Evolutionary conservation across 2,329 filamentous ascomycete genomes (phyloP).

Genomic region (Shiraia bambusicola): DNA sequence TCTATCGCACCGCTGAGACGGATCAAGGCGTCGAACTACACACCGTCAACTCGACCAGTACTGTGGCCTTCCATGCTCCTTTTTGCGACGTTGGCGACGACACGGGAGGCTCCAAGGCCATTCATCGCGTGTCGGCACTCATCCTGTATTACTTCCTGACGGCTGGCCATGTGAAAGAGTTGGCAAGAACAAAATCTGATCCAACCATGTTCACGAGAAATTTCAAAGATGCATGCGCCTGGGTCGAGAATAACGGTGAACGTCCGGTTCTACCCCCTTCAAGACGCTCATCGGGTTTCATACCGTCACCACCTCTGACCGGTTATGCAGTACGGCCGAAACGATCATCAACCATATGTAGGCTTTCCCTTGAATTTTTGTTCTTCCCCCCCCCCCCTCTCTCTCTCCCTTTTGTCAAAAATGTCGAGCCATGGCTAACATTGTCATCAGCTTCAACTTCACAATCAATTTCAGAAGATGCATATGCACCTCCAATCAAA

Average conservation of each 20-base stretch:
- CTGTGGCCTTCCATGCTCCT: slow-evolving; percentile 29
- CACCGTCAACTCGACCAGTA: slow-evolving; percentile 29
- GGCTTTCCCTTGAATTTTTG: slow-evolving; percentile 43
- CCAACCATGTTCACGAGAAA: slow-evolving; percentile 33
- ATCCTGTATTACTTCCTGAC: slow-evolving; percentile 31
- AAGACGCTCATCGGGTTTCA: slow-evolving; percentile 21
- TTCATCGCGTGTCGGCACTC: slow-evolving; percentile 29
- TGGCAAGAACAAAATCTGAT: slow-evolving; percentile 25
- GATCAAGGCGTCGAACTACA: slow-evolving; percentile 20
- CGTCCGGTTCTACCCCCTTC: slow-evolving; percentile 16
- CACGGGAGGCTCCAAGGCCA: slow-evolving; percentile 27
- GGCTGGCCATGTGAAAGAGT: slow-evolving; percentile 27
- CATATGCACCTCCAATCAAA: slow-evolving; percentile 14
- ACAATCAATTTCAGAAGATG: slow-evolving; percentile 7
- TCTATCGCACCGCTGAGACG: slow-evolving; percentile 26
- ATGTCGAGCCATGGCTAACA: slow-evolving; percentile 30
- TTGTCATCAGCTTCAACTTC: slow-evolving; percentile 9
- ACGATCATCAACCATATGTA: slow-evolving; percentile 65
- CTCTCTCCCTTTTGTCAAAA: slow-evolving; percentile 56
- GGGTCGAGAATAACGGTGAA: slow-evolving; percentile 30
- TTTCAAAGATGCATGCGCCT: slow-evolving; percentile 29
- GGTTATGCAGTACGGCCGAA: slow-evolving; percentile 55
- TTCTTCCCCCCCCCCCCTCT: too few relatives aligned
- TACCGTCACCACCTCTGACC: slow-evolving; percentile 14
- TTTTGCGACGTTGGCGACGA: slow-evolving; percentile 32